phyloP scores from a whole-genome alignment of 768 basidiomycete genomes.

The Saitozyma sp. region DNA sequence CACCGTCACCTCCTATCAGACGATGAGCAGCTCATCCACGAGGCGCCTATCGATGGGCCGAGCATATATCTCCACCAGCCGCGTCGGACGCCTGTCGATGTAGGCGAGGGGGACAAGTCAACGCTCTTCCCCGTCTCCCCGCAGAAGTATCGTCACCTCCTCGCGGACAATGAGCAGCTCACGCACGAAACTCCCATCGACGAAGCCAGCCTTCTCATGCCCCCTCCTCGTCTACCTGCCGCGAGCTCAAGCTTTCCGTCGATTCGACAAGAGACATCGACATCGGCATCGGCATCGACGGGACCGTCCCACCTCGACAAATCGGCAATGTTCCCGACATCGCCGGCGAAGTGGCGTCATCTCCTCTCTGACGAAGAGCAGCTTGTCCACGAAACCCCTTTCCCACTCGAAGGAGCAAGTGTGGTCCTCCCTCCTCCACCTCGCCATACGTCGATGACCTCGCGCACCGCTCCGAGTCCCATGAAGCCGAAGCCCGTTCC shows the following conservation, averaged over 20 bases:
- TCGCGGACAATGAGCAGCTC: constrained; percentile 9
- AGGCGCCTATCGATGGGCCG: constrained; percentile 2
- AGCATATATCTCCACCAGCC: neutral
- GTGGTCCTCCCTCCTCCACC: no score
- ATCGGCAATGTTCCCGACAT: no score
- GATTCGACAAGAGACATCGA: no score
- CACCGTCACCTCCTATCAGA: neutral
- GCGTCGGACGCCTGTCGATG: neutral
- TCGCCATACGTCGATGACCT: no score
- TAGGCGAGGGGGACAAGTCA: constrained; percentile 1
- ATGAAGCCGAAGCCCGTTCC: no score
- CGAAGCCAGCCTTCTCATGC: constrained; percentile 8
- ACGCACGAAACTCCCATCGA: constrained; percentile 3
- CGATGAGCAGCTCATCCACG: neutral
- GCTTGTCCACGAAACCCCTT: no score
- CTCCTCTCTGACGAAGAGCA: neutral
- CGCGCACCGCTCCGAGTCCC: no score
- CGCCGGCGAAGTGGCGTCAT: neutral
- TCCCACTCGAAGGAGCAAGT: no score
- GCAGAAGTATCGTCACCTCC: constrained; percentile 12
- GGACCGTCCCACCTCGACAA: no score
- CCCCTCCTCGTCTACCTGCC: neutral
- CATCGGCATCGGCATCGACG: no score
- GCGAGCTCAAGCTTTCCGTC: no score
- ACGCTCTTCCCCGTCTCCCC: constrained; percentile 20